Evolutionary conservation across 2,329 filamentous ascomycete species (phyloP).

Genomic region (Coleophoma cylindrospora): DNA sequence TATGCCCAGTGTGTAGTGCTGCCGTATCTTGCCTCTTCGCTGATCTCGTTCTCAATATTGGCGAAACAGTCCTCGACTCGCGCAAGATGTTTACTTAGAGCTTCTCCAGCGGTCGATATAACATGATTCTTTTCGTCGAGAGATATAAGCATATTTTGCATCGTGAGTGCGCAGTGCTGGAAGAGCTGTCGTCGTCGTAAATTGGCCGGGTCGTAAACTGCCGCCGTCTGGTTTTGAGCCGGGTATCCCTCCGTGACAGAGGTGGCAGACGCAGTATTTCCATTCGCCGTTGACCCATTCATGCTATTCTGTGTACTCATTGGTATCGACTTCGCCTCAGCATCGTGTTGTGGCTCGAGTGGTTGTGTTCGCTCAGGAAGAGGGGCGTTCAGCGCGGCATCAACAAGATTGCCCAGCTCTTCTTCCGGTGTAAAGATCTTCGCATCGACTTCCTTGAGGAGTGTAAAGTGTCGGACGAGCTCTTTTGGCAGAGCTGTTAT

Average conservation of each 20-base stretch:
- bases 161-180: conserved; percentile 69
- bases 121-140: conserved; percentile 98
- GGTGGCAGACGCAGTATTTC: conserved; percentile 17
- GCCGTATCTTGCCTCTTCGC: conserved; percentile 89
- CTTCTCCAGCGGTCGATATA: conserved; percentile 85
- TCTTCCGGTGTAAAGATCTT: conserved; percentile 90
- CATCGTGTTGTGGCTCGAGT: conserved; percentile 22
- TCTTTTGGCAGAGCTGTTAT: conserved; percentile 91
- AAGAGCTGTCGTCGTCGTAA: conserved; percentile 69
- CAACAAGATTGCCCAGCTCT: conserved; percentile 70
- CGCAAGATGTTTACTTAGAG: conserved; percentile 75
- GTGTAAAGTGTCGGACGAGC: conserved; percentile 89
- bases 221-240: conserved; percentile 34
- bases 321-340: conserved; percentile 18
- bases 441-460: conserved; percentile 95
- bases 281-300: conserved; percentile 25
- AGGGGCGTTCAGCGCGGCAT: conserved; percentile 51
- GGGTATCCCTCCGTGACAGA: conserved; percentile 31
- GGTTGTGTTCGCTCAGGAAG: conserved; percentile 38
- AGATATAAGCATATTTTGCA: conserved; percentile 81
- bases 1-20: conserved; percentile 95
- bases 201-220: conserved; percentile 51
- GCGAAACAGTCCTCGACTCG: conserved; percentile 86
- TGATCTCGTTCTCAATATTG: conserved; percentile 82
- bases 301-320: conserved; percentile 21